Evolutionary conservation across 2,329 filamentous ascomycete genomes (phyloP).

Genomic region (Pestalotiopsis sp.): DNA sequence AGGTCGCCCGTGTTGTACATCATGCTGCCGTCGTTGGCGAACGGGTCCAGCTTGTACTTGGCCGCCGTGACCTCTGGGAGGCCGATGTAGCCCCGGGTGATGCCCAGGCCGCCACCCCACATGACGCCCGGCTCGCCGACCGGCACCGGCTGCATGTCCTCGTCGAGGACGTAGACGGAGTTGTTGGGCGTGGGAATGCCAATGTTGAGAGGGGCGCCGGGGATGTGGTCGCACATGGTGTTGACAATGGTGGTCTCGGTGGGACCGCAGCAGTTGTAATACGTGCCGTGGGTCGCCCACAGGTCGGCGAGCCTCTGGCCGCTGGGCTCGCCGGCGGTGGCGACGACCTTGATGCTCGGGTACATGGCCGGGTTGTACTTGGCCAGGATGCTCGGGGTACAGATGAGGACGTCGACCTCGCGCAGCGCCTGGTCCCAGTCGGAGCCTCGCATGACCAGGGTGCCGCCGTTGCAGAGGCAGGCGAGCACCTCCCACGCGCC

Average conservation of each 20-base stretch:
- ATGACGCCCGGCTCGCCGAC: conserved; percentile 54
- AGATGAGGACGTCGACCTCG: conserved; percentile 55
- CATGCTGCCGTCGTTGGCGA: conserved; percentile 49
- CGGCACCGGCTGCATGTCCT: conserved; percentile 44
- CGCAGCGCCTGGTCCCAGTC: conserved; percentile 49
- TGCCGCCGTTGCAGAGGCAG: conserved; percentile 60
- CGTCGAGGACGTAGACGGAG: conserved; percentile 56
- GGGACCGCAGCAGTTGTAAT: conserved; percentile 62
- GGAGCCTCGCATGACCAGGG: conserved; percentile 53
- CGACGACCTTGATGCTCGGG: conserved; percentile 54
- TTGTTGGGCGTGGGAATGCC: conserved; percentile 61
- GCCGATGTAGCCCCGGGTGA: conserved; percentile 59
- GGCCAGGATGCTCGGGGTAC: conserved; percentile 57
- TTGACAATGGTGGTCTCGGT: conserved; percentile 65
- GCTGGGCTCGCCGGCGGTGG: conserved; percentile 59
- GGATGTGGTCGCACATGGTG: conserved; percentile 53
- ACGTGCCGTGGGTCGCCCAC: conserved; percentile 52
- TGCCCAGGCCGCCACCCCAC: conserved; percentile 60
- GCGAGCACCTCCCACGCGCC: conserved; percentile 64
- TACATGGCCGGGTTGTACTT: conserved; percentile 50
- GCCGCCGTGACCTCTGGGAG: conserved; percentile 52
- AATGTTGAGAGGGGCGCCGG: conserved; percentile 52
- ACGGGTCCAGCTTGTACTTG: conserved; percentile 53
- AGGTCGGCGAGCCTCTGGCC: conserved; percentile 51
- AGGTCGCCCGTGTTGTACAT: conserved; percentile 67